Base-by-base conservation (phyloP, 1,284 basidiomycete genomes). In the Moesziomyces parantarcticus region DNA sequence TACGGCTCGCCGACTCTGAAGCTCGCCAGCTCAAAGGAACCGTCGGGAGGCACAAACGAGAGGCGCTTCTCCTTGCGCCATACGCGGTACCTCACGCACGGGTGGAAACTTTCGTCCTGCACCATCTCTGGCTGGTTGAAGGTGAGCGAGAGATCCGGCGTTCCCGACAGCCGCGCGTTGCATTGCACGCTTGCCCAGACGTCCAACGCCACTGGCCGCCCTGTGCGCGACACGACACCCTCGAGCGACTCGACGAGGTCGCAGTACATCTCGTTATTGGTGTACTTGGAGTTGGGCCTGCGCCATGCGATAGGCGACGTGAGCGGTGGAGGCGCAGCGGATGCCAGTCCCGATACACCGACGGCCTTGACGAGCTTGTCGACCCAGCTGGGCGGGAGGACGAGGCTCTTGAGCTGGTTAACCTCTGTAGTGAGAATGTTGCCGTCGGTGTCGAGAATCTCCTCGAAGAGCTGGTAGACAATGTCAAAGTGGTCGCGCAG, bases 51-150 rank as follows among this genome's bases (percentile, higher is more conserved):
- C 18, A 81, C 61, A 25, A 81, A 77, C 43, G 55, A 61, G 1
- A 81, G 53, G 40, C 56, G 46, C 34, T 59, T 66, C 47, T 78
- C 67, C 54, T 69, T 57, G 14, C 48, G 39, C 92, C 93, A 97
- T 54, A 90, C 89, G 76, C 89, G 89, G 51, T 94, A 86, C 36
- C 89, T 88, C 51, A 97, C 89, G 83, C 94, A 97, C 32, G 93
- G 90, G 83, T 98, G 94, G 83, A 97, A 96, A 1, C 92, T 89
- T 69, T 90, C 91, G 72, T 96, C 92, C 3, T 87, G 86, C 68
- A 97, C 86, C 39, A 90, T 87, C 66, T 89, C 88, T 0, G 92
- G 87, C 34, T 58, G 34, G 43, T 62, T 71, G 32, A 82, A 69
- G 7, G 51, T 54, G 16, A 82, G 43, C 21, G 51, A 50, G 23